phyloP scores from a whole-genome alignment of 2,329 filamentous ascomycete species.

The Elsinoe necatrix region DNA sequence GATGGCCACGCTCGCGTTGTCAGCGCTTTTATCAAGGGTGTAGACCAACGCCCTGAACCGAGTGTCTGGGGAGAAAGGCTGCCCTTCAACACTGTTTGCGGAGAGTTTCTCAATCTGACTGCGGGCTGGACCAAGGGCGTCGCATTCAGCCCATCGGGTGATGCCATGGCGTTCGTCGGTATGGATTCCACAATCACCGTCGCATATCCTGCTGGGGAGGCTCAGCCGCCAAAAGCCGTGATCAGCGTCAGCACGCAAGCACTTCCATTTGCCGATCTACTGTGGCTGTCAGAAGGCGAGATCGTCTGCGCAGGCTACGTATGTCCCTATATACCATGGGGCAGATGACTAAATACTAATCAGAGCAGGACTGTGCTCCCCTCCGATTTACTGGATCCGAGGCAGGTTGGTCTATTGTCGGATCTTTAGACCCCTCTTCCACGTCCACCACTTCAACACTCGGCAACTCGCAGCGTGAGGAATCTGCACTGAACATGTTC shows the following conservation, averaged over 20 bases:
- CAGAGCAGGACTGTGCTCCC: slow-evolving; percentile 59
- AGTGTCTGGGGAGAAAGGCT: slow-evolving; percentile 89
- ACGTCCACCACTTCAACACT: slow-evolving; percentile 19
- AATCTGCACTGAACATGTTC: slow-evolving; percentile 97
- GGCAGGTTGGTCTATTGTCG: slow-evolving; percentile 73
- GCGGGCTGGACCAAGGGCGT: slow-evolving; percentile 95
- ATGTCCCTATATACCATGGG: slow-evolving; percentile 22
- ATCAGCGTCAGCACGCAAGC: slow-evolving; percentile 83
- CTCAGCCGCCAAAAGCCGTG: slow-evolving; percentile 84
- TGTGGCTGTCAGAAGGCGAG: slow-evolving; percentile 87
- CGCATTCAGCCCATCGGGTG: slow-evolving; percentile 82
- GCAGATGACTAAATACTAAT: neutral
- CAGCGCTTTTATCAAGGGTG: slow-evolving; percentile 91
- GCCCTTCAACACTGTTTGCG: slow-evolving; percentile 97
- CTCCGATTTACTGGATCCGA: slow-evolving; percentile 78
- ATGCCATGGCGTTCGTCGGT: slow-evolving; percentile 86
- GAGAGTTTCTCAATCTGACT: slow-evolving; percentile 91
- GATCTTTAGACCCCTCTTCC: slow-evolving; percentile 63
- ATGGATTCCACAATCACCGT: slow-evolving; percentile 97
- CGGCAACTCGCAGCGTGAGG: slow-evolving; percentile 57
- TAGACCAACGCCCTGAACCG: slow-evolving; percentile 76
- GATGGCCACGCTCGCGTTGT: slow-evolving; percentile 94
- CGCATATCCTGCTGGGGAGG: slow-evolving; percentile 85
- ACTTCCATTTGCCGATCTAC: slow-evolving; percentile 81
- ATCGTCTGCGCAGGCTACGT: slow-evolving; percentile 91